Evolutionary conservation across 73 alveolate genomes (phyloP).

Genomic region (Uronychia setigera): DNA sequence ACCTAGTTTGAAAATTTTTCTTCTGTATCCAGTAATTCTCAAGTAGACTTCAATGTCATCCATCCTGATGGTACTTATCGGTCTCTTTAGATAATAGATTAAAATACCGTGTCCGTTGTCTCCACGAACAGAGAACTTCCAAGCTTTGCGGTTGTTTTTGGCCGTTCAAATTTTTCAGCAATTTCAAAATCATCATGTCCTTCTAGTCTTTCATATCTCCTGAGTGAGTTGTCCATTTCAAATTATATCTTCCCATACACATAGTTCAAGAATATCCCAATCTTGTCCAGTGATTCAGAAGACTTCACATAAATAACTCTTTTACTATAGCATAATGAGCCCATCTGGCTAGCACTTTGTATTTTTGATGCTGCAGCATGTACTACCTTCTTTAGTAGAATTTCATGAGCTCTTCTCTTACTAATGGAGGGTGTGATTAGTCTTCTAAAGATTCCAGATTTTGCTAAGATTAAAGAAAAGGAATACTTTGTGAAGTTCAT

Average conservation of each 20-base stretch:
- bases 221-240: constrained; percentile 54
- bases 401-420: constrained; percentile 32
- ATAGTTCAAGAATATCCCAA: constrained; percentile 35
- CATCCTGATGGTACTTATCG: constrained; percentile 46
- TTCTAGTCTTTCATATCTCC: constrained; percentile 28
- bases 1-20: constrained; percentile 21
- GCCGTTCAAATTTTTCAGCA: constrained; percentile 45
- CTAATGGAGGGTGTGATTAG: constrained; percentile 44
- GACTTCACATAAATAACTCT: constrained; percentile 14
- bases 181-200: constrained; percentile 31
- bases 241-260: constrained; percentile 38
- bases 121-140: constrained; percentile 68
- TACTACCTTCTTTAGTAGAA: constrained; percentile 40
- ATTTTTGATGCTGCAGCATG: constrained; percentile 55
- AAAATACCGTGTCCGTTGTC: constrained; percentile 11
- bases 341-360: constrained; percentile 57
- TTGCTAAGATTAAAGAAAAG: constrained; percentile 4
- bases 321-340: constrained; percentile 69
- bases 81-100: constrained; percentile 18
- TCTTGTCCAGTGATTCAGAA: constrained; percentile 46
- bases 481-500: constrained; percentile 52
- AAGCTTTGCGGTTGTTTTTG: constrained; percentile 54
- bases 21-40: constrained; percentile 32
- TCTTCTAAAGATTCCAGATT: constrained; percentile 12
- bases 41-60: constrained; percentile 67